phyloP scores from a whole-genome alignment of 805 yeast genomes.

The Candida maris region DNA sequence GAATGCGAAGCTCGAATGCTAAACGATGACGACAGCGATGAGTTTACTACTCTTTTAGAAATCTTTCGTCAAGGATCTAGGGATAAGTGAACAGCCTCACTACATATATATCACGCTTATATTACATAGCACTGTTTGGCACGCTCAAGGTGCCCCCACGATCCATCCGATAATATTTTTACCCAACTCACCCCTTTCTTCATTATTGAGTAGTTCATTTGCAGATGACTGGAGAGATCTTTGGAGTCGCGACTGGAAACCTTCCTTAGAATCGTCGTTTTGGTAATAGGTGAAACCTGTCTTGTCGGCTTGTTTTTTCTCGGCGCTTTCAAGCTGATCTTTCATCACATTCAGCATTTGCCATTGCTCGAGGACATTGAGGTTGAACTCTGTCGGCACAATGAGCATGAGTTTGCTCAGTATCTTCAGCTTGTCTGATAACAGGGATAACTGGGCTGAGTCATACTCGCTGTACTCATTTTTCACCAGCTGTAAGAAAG shows the following conservation, averaged over 20 bases:
- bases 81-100: not conserved
- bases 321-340: conserved; percentile 25
- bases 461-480: conserved; percentile 23
- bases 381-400: conserved; percentile 54
- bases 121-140: not conserved
- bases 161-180: conserved; percentile 35
- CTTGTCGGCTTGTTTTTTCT: not conserved
- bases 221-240: conserved; percentile 28
- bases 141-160: conserved; percentile 28
- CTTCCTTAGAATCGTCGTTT: conserved; percentile 9
- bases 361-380: conserved; percentile 62
- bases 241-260: conserved; percentile 26
- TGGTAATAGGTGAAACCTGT: not conserved
- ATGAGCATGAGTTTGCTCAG: conserved; percentile 48
- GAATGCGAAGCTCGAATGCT: conserved; percentile 2
- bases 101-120: too few relatives aligned
- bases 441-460: conserved; percentile 5
- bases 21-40: conserved; percentile 4
- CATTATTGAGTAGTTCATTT: conserved; percentile 17
- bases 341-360: conserved; percentile 36
- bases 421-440: conserved; percentile 45
- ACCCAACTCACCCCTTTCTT: conserved; percentile 26
- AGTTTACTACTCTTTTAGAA: conserved; percentile 1
- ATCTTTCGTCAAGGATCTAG: not conserved
- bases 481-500: conserved; percentile 72